Percentiles rank a stretch among this genome's conserved stretches.
phyloP scores from a whole-genome alignment of 2,329 filamentous ascomycete genomes.

The Monosporascus sp. region DNA sequence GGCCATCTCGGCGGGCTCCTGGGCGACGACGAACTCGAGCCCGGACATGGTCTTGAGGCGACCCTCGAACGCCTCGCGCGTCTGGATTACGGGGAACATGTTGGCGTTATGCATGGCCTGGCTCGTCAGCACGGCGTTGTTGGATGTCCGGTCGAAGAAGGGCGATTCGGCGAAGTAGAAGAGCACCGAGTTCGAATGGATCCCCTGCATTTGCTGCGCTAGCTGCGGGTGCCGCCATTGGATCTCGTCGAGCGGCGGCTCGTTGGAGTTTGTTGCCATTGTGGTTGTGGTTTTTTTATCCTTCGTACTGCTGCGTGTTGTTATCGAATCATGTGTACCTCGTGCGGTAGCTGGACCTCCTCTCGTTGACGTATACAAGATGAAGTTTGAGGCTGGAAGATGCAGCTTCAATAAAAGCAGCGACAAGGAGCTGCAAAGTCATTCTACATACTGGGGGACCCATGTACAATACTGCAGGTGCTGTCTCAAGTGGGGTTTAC shows the following conservation, averaged over 20 bases:
- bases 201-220: conserved; percentile 46
- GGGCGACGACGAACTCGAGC: conserved; percentile 60
- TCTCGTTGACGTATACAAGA: too few relatives aligned
- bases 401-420: too few relatives aligned
- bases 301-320: background rate
- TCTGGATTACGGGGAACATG: conserved; percentile 53
- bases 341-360: background rate
- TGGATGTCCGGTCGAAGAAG: conserved; percentile 63
- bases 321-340: background rate
- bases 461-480: too few relatives aligned
- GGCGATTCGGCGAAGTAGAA: conserved; percentile 64
- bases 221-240: conserved; percentile 54
- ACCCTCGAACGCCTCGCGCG: conserved; percentile 58
- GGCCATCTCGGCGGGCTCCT: conserved; percentile 58
- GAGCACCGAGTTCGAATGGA: conserved; percentile 60
- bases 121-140: conserved; percentile 57
- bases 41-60: conserved; percentile 60
- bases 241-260: conserved; percentile 56
- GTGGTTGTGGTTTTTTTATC: background rate
- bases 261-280: conserved; percentile 18
- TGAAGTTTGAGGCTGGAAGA: too few relatives aligned
- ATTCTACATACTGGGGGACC: too few relatives aligned
- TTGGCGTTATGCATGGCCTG: conserved; percentile 57
- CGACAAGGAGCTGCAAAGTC: too few relatives aligned
- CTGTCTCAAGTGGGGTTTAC: too few relatives aligned